These are phyloP conservation scores for Populus ilicifolia DNA, from an alignment of 345 rosid genomes.

Conservation along the genomic window DNA sequence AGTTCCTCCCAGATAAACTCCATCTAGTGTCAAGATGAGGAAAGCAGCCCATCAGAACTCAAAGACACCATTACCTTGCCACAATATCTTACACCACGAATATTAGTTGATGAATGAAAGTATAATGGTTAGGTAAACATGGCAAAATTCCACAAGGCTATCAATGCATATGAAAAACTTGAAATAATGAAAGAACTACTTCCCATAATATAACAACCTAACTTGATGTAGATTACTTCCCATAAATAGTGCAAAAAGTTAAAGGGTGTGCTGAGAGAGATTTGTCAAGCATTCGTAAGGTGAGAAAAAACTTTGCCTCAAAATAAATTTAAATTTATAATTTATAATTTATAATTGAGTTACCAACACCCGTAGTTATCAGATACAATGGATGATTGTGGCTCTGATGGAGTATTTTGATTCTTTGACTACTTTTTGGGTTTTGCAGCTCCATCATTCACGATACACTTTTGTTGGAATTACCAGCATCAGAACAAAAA, in stretches of 20 bases:
- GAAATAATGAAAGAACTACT: background rate
- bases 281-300: background rate
- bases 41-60: background rate
- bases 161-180: background rate
- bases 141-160: background rate
- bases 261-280: background rate
- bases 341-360: too few species aligned
- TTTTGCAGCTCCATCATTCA: slow-evolving; percentile 14
- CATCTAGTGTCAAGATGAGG: slow-evolving; percentile 48
- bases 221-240: background rate
- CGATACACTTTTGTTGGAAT: slow-evolving; percentile 31
- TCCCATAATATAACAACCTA: background rate
- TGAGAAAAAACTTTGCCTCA: background rate
- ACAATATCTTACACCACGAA: background rate
- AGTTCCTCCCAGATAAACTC: slow-evolving; percentile 73
- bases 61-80: background rate
- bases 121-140: background rate
- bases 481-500: slow-evolving; percentile 46
- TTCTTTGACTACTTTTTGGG: slow-evolving; percentile 29
- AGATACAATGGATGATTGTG: slow-evolving; percentile 24
- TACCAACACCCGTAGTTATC: too few species aligned
- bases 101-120: background rate
- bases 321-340: too few species aligned
- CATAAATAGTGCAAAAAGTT: background rate
- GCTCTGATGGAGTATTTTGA: slow-evolving; percentile 34